Base-by-base conservation (phyloP, 1,284 basidiomycete species). In the Trichosporon faecale region DNA sequence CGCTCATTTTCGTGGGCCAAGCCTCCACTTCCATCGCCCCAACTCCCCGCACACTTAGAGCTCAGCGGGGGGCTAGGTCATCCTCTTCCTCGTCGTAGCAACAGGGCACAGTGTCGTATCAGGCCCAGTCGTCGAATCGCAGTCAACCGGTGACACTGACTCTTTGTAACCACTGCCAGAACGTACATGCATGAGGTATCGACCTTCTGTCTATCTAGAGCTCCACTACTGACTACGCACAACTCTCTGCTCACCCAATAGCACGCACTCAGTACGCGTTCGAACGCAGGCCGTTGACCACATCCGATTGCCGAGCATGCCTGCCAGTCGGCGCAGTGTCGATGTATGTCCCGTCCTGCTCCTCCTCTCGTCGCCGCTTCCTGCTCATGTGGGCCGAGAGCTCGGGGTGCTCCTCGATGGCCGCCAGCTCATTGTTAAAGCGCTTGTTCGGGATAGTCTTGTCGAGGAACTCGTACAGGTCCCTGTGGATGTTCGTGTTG, bases 331-430 rank as follows among this genome's bases (percentile, higher is more conserved):
- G 37, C 23, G 35, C 61, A 46, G 49, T n/a, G 66, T 67, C 70
- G 18, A 25, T 31, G 64, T 69, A 70, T 23, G 55, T 64, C 23
- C 6, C 71, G 68, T 78, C 78, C 2, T 74, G 69, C 16, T 74
- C 75, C 55, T 72, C 74, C 16, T 74, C 73, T 21, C 73, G 65
- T 12, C 71, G 65, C 6, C 70, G 70, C 46, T 68, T 68, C 37
- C 44, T 60, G 37, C 46, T 67, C 35, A 27, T 33, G 44, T 31
- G 37, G n/a, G 18, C 31, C 21, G n/a, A 31, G 63, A 29, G 27
- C 57, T 33, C 63, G 25, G 66, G 63, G 40, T 44, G 68, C 65
- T 79, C 76, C 61, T 76, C 77, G 7, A 73, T 74, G 6, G 79
- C 80, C 2, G 73, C 67, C 2, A 63, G 9, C 67, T 77, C 78